phyloP scores from a whole-genome alignment of 2,329 filamentous ascomycete species.

The Moelleriella libera region DNA sequence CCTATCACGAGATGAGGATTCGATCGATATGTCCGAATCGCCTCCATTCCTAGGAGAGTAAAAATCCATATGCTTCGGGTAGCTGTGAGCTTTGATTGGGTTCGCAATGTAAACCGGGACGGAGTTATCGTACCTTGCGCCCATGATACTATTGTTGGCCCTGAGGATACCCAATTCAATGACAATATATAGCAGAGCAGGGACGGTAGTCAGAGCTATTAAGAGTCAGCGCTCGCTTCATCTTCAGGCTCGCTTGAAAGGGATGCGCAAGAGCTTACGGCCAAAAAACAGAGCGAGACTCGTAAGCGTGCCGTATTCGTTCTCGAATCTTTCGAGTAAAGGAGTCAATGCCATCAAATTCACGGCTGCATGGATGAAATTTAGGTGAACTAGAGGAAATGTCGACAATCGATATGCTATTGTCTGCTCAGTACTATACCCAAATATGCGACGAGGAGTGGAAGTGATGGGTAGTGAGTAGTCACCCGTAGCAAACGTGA shows the following conservation, averaged over 20 bases:
- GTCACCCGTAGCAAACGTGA: conserved; percentile 55
- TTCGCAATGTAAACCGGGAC: conserved; percentile 11
- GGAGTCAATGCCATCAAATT: conserved; percentile 73
- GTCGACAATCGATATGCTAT: conserved; percentile 87
- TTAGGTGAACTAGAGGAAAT: conserved; percentile 74
- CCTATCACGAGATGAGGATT: conserved; percentile 63
- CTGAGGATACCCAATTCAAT: conserved; percentile 62
- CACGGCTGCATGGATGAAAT: conserved; percentile 65
- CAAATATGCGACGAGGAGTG: background rate
- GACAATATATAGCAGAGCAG: conserved; percentile 66
- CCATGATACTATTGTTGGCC: conserved; percentile 61
- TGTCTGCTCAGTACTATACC: background rate
- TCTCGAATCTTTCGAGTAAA: conserved; percentile 87
- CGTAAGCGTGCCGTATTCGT: conserved; percentile 79
- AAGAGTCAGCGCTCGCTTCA: background rate
- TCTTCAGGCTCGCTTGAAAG: background rate
- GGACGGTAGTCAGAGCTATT: conserved; percentile 65
- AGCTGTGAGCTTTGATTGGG: background rate
- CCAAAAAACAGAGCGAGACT: conserved; percentile 81
- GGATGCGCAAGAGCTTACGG: conserved; percentile 44
- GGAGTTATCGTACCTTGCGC: conserved; percentile 49
- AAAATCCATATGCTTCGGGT: conserved; percentile 74
- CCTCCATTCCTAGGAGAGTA: conserved; percentile 69
- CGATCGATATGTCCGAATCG: conserved; percentile 68
- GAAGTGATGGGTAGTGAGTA: background rate